phyloP scores from a whole-genome alignment of 2,329 filamentous ascomycete genomes.

The Alternaria burnsii region DNA sequence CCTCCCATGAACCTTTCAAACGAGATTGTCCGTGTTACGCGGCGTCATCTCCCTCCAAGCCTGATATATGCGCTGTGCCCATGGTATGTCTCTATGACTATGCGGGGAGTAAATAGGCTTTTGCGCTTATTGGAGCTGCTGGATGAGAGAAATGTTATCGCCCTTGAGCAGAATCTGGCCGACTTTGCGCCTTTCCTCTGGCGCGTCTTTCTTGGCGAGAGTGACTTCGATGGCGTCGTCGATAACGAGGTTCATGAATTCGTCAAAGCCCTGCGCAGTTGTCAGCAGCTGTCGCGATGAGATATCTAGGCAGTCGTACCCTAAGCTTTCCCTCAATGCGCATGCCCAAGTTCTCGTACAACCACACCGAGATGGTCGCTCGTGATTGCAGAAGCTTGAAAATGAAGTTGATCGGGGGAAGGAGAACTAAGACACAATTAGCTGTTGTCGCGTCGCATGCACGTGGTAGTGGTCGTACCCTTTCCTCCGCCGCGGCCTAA shows the following conservation, averaged over 20 bases:
- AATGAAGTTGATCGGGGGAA: conserved; percentile 86
- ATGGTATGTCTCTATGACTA: conserved; percentile 9
- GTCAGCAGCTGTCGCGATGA: conserved; percentile 24
- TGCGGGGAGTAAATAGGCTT: not conserved
- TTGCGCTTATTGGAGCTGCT: conserved; percentile 39
- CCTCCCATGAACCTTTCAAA: conserved; percentile 9
- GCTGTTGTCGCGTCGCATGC: conserved; percentile 15
- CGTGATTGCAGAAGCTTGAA: conserved; percentile 90
- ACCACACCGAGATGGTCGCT: conserved; percentile 90
- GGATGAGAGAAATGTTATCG: conserved; percentile 86
- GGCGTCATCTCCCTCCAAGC: conserved; percentile 1
- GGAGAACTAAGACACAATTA: conserved; percentile 62
- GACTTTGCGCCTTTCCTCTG: conserved; percentile 78
- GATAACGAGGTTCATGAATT: conserved; percentile 98
- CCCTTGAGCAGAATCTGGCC: conserved; percentile 89
- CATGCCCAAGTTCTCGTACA: conserved; percentile 94
- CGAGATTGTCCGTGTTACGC: conserved; percentile 2
- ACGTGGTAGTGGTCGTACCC: conserved; percentile 33
- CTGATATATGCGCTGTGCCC: conserved; percentile 14
- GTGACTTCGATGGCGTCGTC: conserved; percentile 95
- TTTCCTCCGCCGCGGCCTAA: conserved; percentile 64
- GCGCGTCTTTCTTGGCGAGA: conserved; percentile 78
- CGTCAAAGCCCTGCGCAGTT: conserved; percentile 82
- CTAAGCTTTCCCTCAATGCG: conserved; percentile 96
- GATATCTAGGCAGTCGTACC: conserved; percentile 60